Evolutionary conservation across 1,284 basidiomycete genomes (phyloP).

Genomic region (Puccinia coronata): DNA sequence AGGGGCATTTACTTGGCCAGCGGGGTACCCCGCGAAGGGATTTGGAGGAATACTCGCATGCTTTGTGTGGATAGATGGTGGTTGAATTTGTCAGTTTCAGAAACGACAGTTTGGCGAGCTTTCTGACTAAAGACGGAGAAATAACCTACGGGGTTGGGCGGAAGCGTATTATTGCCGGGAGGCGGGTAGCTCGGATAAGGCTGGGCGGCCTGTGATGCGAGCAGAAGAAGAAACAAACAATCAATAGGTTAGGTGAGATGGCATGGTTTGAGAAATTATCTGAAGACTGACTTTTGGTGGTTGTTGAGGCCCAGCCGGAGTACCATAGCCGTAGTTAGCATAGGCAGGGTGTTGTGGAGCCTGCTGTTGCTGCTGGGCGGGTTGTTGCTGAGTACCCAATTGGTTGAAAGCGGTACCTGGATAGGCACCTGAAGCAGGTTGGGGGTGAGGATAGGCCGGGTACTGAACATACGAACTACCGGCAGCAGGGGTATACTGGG

Average conservation of each 20-base stretch:
- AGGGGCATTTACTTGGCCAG: constrained; percentile 14
- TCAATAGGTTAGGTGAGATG: background rate
- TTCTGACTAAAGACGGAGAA: background rate
- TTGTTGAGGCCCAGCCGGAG: constrained; percentile 33
- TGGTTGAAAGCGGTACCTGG: background rate
- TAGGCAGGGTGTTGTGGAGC: constrained; percentile 39
- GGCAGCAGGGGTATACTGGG: constrained; percentile 7
- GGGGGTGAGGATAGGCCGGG: constrained; percentile 3
- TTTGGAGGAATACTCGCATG: constrained; percentile 32
- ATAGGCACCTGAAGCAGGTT: background rate
- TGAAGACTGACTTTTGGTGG: constrained; percentile 31
- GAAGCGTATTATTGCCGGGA: constrained; percentile 7
- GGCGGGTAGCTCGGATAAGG: constrained; percentile 36
- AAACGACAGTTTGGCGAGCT: background rate
- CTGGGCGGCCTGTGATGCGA: background rate
- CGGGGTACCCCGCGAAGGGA: constrained; percentile 29
- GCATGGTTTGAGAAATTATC: background rate
- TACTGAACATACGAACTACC: constrained; percentile 30
- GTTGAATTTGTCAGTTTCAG: background rate
- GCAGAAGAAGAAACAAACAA: background rate
- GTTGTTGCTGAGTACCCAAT: constrained; percentile 6
- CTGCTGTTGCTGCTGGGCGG: constrained; percentile 9
- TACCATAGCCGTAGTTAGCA: constrained; percentile 48
- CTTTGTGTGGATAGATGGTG: background rate
- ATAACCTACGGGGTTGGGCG: constrained; percentile 21